Base-by-base conservation (phyloP, 306 rosid genomes). In the Datisca glomerata region DNA sequence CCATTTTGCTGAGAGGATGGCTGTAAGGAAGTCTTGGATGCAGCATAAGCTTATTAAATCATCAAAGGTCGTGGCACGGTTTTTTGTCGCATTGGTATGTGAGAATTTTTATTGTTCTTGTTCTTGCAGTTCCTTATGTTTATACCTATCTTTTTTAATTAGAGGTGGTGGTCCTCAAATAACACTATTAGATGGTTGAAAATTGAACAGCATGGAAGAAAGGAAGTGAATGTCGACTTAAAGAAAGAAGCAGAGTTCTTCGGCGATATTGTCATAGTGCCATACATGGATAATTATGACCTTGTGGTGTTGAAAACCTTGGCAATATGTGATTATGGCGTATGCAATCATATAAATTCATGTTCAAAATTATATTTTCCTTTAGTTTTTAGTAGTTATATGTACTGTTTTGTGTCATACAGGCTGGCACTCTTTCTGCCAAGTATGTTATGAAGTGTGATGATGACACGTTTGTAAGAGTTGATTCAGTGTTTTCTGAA, bases 281-380 rank as follows among this genome's bases (percentile, higher is more conserved):
- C 98, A 36, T 89, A 89, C 70, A 67, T 89, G 91, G 98, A 89
- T 69, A 80, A 80, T 64, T 89, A 89, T 53, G 95, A 89, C 47
- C 80, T 89, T 40, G 95, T 89, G 20, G 98, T 89, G 59, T 63
- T 89, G 84, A 89, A 89, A 66, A 89, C 98, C 32, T 81, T 73
- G 53, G 98, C 98, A 49, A 84, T 89, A 48, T 89, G 95, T 65
- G 95, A 84, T 68, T 73, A 77, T 57, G 98, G 93, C 79, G 98
- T 89, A 73, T 72, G 81, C 73, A 49, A 35, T 24, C 47, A 31
- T 51, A 25, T 40, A 43, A 48, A 57, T 18, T 11, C 24, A 31
- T 24, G 20, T 17, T 31, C 25, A 18, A 18, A 2, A 18, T 11
- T 8, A 18, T 41, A 4, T 43, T 43, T 43, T 22, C 10, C 12